Base-by-base conservation (phyloP, 2,329 filamentous ascomycete species). In the Fusarium sororula region DNA sequence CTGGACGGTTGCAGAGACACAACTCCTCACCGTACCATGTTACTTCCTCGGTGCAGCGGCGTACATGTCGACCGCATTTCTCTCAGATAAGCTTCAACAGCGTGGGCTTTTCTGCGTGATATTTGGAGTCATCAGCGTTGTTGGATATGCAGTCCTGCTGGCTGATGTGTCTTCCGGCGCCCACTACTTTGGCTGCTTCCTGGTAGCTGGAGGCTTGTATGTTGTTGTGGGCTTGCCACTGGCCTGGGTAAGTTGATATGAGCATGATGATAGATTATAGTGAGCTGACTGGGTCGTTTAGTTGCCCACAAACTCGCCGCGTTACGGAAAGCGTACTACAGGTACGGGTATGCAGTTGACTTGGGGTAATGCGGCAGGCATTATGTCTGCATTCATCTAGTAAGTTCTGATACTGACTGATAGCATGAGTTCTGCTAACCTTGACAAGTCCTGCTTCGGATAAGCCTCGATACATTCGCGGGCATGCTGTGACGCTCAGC, bases 1-100 rank as follows among this genome's bases (percentile, higher is more conserved):
- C 17, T 94, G 92, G 85, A 86, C 89, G 1, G 84, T 85, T 0
- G 88, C 92, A 0, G 86, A 93, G 77, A 89, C 94, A 11, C 93
- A 95, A 80, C 89, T 93, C 38, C 87, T 95, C 39, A 95, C 93
- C 0, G 92, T 96, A 53, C 93, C 93, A 0, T 94, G 92, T 81
- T 95, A 95, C 79, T 89, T 90, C 10, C 80, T 94, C 9, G 93
- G 93, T 8, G 93, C 93, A 0, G 85, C 91, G 11, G 89, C 88
- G 0, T 95, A 94, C 80, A 88, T 95, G 80, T 72, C 85, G 14
- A 85, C 90, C 5, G 93, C 93, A 0, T 89, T 87, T 76, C 81
- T 93, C 50, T 94, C 91, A 9, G 93, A 96, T 79, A 86, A 87
- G 62, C 85, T 87, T 70, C 92, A 94, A 81, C 87, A 84, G 64